Conservation (phyloP, 805 yeast genomes). For the Grigorovia transvaalensis region DNA sequence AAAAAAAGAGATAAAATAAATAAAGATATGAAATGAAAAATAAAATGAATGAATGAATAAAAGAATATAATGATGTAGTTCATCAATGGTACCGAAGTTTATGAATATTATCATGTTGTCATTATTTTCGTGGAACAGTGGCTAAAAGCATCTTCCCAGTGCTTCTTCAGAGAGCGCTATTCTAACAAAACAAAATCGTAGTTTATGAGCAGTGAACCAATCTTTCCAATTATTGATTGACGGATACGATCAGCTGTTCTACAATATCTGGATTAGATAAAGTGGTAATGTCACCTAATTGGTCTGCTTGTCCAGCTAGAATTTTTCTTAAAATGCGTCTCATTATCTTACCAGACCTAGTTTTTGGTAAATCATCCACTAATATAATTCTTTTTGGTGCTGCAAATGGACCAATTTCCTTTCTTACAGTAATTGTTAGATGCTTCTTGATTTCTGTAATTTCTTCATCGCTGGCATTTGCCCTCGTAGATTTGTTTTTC, state of each 20-base stretch:
- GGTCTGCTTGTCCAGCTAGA: conserved; percentile 66
- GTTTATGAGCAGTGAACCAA: too few relatives aligned
- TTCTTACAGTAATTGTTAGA: conserved; percentile 58
- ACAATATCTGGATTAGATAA: conserved; percentile 70
- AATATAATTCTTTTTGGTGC: conserved; percentile 68
- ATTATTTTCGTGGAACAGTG: too few relatives aligned
- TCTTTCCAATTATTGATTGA: conserved; percentile 7
- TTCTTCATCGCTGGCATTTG: conserved; percentile 33
- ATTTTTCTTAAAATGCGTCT: conserved; percentile 75
- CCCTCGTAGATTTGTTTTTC: conserved; percentile 38
- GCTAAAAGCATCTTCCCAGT: too few relatives aligned
- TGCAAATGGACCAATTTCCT: conserved; percentile 78
- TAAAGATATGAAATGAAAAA: too few relatives aligned
- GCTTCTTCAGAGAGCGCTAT: too few relatives aligned
- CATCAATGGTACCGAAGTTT: too few relatives aligned
- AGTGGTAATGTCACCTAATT: conserved; percentile 70
- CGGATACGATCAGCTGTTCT: conserved; percentile 49
- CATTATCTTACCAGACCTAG: conserved; percentile 82
- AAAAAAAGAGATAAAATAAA: too few relatives aligned
- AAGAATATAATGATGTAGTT: too few relatives aligned
- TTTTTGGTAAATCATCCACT: conserved; percentile 73
- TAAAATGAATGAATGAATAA: too few relatives aligned
- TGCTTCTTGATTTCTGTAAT: conserved; percentile 48
- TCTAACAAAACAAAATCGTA: too few relatives aligned
- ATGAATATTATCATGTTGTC: too few relatives aligned